These are phyloP conservation scores for Globisporangium paroecandrum DNA, from an alignment of 352 stramenopile genomes.

Conservation along the genomic window DNA sequence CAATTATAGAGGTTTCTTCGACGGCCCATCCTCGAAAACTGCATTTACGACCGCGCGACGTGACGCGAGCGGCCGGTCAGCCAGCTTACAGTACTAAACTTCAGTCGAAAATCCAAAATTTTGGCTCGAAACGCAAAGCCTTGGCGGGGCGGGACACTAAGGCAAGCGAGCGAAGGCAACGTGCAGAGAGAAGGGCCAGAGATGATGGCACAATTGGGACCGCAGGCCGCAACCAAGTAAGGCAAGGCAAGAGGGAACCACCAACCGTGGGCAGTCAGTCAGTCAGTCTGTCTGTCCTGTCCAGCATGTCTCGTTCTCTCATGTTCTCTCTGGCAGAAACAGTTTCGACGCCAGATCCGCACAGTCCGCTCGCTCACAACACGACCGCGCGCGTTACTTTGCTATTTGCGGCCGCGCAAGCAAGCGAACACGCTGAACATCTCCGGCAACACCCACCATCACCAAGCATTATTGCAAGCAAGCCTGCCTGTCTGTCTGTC, in stretches of 20 bases:
- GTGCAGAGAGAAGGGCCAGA: background rate
- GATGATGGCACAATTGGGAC: background rate
- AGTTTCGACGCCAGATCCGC: slow-evolving; percentile 8
- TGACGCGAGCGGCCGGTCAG: too few relatives aligned
- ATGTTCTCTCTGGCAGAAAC: background rate
- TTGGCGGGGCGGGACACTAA: background rate
- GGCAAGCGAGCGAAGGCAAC: too few relatives aligned
- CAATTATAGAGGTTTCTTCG: background rate
- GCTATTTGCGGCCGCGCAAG: background rate
- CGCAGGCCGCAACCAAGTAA: background rate
- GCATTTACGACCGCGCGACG: background rate
- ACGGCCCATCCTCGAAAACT: background rate
- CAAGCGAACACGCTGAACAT: background rate
- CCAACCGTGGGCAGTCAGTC: background rate
- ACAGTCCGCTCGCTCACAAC: background rate
- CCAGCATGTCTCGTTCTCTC: slow-evolving; percentile 4
- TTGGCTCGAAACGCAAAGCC: background rate
- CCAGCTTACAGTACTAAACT: background rate
- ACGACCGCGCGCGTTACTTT: slow-evolving; percentile 3
- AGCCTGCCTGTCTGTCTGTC: background rate
- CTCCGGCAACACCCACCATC: too few relatives aligned
- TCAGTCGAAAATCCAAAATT: background rate
- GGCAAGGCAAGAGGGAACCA: background rate
- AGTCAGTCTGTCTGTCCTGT: background rate
- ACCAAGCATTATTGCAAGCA: background rate